A percentile compares a stretch with the other conserved stretches of the same genome.
These are phyloP conservation scores for Acanthamoeba lugdunensis DNA, from an alignment of 208 protist species.

Conservation along the genomic window DNA sequence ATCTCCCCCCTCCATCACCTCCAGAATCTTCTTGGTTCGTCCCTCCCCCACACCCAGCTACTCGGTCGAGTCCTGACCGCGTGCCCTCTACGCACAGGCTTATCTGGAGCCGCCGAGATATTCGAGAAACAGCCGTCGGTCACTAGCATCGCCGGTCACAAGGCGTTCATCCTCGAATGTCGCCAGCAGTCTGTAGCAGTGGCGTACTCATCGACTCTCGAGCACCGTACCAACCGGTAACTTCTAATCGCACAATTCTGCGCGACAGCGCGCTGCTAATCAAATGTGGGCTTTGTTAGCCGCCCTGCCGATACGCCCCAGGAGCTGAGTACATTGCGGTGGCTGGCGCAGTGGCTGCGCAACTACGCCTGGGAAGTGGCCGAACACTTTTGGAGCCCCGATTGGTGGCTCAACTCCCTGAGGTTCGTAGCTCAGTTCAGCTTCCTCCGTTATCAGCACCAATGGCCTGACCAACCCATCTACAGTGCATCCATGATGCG, in stretches of 20 bases:
- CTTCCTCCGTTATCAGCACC: not conserved
- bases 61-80: not conserved
- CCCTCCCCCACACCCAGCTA: not conserved
- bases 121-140: constrained; percentile 15
- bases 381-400: constrained; percentile 28
- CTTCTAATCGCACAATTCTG: not conserved
- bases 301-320: not conserved
- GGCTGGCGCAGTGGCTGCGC: constrained; percentile 2
- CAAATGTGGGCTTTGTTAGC: not conserved
- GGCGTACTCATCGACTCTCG: not conserved
- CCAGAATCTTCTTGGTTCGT: constrained; percentile 30
- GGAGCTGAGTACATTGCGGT: not conserved
- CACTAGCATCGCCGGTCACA: not conserved
- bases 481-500: constrained; percentile 2
- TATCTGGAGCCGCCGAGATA: not conserved
- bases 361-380: constrained; percentile 21
- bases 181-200: constrained; percentile 23
- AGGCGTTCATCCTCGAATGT: constrained; percentile 30
- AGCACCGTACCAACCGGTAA: not conserved
- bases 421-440: not conserved
- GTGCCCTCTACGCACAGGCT: not conserved
- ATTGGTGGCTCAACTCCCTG: constrained; percentile 17
- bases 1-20: not conserved
- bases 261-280: not conserved
- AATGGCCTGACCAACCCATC: not conserved